Percentiles rank a stretch among this genome's conserved stretches.
phyloP scores from a whole-genome alignment of 139 green algal genomes.

The Asterochloris erici region DNA sequence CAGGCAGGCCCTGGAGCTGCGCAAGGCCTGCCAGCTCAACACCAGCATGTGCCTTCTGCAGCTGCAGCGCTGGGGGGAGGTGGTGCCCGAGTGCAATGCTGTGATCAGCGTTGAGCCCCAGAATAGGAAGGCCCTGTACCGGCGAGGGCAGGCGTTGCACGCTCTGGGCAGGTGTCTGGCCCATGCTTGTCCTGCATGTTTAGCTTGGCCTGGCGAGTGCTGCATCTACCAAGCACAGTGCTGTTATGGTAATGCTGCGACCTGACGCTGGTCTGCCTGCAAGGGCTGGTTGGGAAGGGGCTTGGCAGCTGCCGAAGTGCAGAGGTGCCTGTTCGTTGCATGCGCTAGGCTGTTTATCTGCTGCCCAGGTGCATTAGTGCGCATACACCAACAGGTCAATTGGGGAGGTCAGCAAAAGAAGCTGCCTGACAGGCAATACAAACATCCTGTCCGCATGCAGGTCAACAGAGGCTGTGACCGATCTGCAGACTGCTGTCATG shows the following conservation, averaged over 20 bases:
- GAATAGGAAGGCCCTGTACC: conserved; percentile 11
- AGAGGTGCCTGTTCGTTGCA: no score
- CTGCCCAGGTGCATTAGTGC: not conserved
- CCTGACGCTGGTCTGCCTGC: not conserved
- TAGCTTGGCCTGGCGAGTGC: no score
- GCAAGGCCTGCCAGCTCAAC: conserved; percentile 9
- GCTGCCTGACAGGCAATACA: not conserved
- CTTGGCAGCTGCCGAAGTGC: not conserved
- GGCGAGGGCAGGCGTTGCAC: conserved; percentile 2
- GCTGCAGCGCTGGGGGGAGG: not conserved
- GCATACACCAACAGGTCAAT: not conserved
- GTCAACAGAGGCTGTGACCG: not conserved
- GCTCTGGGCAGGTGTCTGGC: not conserved
- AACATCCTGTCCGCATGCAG: not conserved
- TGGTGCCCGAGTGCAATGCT: conserved; percentile 3
- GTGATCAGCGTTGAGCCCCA: not conserved
- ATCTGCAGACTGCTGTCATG: not conserved
- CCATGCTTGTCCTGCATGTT: not conserved
- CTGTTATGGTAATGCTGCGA: not conserved
- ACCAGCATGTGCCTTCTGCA: conserved; percentile 10
- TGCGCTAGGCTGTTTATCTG: not conserved
- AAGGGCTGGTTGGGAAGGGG: not conserved
- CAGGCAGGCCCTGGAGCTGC: conserved; percentile 1
- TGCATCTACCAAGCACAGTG: not conserved
- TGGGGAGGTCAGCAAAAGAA: not conserved